A percentile compares a stretch with the other conserved stretches of the same genome.
Evolutionary conservation across 495 filamentous ascomycete species (phyloP).

Genomic region (Penicillium psychrofluorescens): DNA sequence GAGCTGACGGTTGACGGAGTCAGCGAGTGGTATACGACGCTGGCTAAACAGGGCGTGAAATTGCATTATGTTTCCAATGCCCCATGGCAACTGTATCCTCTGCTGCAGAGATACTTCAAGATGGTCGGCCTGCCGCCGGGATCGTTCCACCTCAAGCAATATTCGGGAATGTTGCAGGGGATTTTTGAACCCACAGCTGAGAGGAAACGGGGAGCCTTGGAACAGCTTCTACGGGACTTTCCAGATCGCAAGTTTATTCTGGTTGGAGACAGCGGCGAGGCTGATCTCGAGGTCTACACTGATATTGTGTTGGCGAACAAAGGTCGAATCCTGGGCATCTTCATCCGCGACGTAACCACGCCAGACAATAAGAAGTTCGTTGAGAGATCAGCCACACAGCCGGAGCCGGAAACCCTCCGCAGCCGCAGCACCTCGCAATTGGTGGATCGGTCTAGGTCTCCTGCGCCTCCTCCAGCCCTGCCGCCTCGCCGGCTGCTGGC

Average conservation of each 20-base stretch:
- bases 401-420: conserved; percentile 12
- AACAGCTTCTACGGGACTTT: conserved; percentile 82
- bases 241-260: conserved; percentile 84
- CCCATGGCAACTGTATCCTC: conserved; percentile 91
- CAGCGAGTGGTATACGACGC: conserved; percentile 73
- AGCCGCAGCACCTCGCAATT: conserved; percentile 24
- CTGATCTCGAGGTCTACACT: conserved; percentile 94
- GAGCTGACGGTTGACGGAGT: conserved; percentile 83
- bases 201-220: conserved; percentile 79
- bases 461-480: conserved; percentile 23
- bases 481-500: conserved; percentile 27
- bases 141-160: conserved; percentile 91
- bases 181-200: conserved; percentile 98
- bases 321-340: conserved; percentile 72
- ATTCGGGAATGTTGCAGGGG: conserved; percentile 89
- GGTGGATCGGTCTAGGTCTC: conserved; percentile 18
- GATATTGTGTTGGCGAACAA: conserved; percentile 82
- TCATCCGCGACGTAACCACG: conserved; percentile 92
- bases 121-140: conserved; percentile 74
- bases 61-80: conserved; percentile 92
- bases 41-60: conserved; percentile 72
- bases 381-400: conserved; percentile 53
- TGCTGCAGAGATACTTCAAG: conserved; percentile 76
- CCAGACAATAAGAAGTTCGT: conserved; percentile 63
- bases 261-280: conserved; percentile 92